Base-by-base conservation (phyloP, 441 rosid species). In the Mallotus japonicus region DNA sequence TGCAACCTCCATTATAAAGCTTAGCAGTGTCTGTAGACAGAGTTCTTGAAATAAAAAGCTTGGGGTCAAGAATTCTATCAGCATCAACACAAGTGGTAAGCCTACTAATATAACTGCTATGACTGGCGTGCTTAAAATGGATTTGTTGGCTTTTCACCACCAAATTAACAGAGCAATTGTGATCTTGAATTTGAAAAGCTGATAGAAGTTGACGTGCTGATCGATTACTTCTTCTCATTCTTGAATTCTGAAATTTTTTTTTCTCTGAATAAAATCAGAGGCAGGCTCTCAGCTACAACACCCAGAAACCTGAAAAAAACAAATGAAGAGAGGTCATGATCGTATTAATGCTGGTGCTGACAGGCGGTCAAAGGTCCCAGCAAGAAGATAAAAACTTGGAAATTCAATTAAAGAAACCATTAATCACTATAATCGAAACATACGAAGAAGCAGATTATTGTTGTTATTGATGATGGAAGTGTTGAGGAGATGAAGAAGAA, bases 141-240 rank as follows among this genome's bases (percentile, higher is more conserved):
- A 62, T 71, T 13, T 63, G 62, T 57, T 64, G 62, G 13, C 80
- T 78, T 68, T 72, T 83, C 1, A 75, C 55, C 77, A 69, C 55
- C 78, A 69, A 75, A 71, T 73, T 51, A 81, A 75, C 67, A 14
- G 82, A 79, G 60, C 46, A 75, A 63, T 47, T 20, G 67, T 58
- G 73, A 61, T 76, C 77, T 70, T 77, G 83, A 75, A 74, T 78
- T 66, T 75, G 77, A 20, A 81, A 49, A 77, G 74, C 85, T 72
- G 86, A 80, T 85, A 77, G 83, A 81, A 85, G 40, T 28, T 78
- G 75, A 64, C 83, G 72, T 47, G 84, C 67, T 14, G 86, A 76
- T 75, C 88, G 78, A 81, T 82, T 42, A 73, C 82, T 19, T 56
- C 83, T 84, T 81, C 89, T 89, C 98, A 93, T 93, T 72, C 16